A percentile compares a stretch with the other conserved stretches of the same genome.
Conservation (phyloP, 2,329 filamentous ascomycete species). For the Aspergillus persii region DNA sequence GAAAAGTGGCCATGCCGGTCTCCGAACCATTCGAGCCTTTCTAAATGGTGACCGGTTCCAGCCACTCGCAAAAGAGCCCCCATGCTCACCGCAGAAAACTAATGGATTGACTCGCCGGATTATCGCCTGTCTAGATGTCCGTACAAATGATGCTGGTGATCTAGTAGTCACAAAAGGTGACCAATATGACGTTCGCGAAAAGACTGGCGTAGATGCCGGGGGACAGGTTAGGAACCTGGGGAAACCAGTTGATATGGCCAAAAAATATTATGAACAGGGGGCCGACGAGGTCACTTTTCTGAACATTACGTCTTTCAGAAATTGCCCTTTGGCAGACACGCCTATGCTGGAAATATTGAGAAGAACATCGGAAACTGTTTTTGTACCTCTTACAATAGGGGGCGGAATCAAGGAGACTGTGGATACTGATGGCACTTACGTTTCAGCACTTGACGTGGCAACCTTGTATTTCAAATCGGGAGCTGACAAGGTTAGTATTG, state of each 20-base stretch:
- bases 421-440: slow-evolving; percentile 79
- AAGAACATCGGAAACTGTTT: slow-evolving; percentile 82
- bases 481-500: slow-evolving; percentile 96
- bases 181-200: slow-evolving; percentile 97
- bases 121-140: slow-evolving; percentile 94
- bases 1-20: slow-evolving; percentile 87
- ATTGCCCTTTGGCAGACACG: slow-evolving; percentile 85
- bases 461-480: slow-evolving; percentile 97
- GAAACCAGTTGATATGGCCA: slow-evolving; percentile 93
- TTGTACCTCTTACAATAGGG: slow-evolving; percentile 92
- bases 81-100: slow-evolving; percentile 19
- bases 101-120: slow-evolving; percentile 87
- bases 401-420: slow-evolving; percentile 92
- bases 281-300: slow-evolving; percentile 97
- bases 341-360: slow-evolving; percentile 95
- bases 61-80: slow-evolving; percentile 45
- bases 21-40: slow-evolving; percentile 82
- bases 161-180: slow-evolving; percentile 97
- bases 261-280: slow-evolving; percentile 91
- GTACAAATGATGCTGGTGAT: slow-evolving; percentile 90
- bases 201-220: slow-evolving; percentile 57
- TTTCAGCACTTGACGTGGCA: slow-evolving; percentile 89
- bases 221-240: slow-evolving; percentile 83
- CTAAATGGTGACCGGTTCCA: slow-evolving; percentile 66
- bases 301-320: slow-evolving; percentile 97